Base-by-base conservation (phyloP, 2,329 filamentous ascomycete species). In the Drechslerella dactyloides region DNA sequence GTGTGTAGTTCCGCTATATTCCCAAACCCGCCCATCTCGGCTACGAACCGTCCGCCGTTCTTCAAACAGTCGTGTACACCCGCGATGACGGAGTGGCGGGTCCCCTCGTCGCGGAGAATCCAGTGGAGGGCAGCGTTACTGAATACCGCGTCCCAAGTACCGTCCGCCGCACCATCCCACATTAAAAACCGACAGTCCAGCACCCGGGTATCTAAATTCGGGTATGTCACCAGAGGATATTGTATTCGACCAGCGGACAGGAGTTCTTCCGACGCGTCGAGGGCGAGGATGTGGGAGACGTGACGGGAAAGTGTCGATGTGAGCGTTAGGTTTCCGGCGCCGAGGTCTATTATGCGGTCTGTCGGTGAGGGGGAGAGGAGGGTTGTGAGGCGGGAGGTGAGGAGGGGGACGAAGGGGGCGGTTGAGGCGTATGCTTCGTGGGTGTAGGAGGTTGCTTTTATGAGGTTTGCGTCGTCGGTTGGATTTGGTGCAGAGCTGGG, bases 51-150 rank as follows among this genome's bases (percentile, higher is more conserved):
- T 3, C 75, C 75, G 6, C 57, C 60, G 42, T 73, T 73, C 10
- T 33, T 33, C 7, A 77, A 55, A 15, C 59, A 56, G 1, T 33
- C 48, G 21, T 69, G 57, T 1, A 62, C 48, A 0, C 30, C 46
- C 10, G 21, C 30, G 11, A 77, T 23, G 1, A 65, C 63, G 6
- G 33, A 10, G 1, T 35, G 11, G 0, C 66, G 13, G 0, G 57
- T 64, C 1, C 35, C 7, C 0, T 70, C 50, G 21, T 73, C 69
- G 0, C 72, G 57, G 0, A 77, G 62, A 46, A 82, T 81, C 81
- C 81, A 82, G 69, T 82, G 81, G 48, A 82, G 73, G 0, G 81
- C 81, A 0, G 81, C 81, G 64, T 82, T 82, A 23, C 77, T 79
- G 74, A 82, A 81, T 2, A 80, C 77, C 53, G 81, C 81, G 54